Evolutionary conservation across 2,329 filamentous ascomycete genomes (phyloP), one percentile per base, ranked within the genome.

Genomic region (Metarhizium anisopliae): DNA sequence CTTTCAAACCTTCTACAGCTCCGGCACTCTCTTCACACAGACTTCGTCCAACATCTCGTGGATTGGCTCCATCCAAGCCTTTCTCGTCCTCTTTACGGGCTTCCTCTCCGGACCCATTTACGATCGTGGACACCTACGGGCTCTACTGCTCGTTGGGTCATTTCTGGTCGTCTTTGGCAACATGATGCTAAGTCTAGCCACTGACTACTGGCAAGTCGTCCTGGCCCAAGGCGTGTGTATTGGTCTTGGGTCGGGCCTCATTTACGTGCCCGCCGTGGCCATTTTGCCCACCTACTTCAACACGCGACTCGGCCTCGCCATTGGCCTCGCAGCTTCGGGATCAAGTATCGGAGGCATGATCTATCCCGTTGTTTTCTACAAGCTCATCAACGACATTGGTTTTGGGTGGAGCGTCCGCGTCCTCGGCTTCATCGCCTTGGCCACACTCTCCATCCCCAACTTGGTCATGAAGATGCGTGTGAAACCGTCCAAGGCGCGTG

Each of bases 1-100:
- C 2, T 78, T 72, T 62, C 73, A 77, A 60, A 72, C 70, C 6
- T 77, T 73, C 63, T 76, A 76, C 59, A 68, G 73, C 59, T 63
- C 65, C 1, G 62, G 63, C 1, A 64, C 73, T 11, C 67, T 74
- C 10, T 57, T 55, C 7, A 47, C 57, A 14, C 61, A 62, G 25
- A 67, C 69, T 1, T 62, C 73, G 1, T 74, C 72, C 1, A 63
- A 66, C 42, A 76, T 78, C 47, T 74, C 74, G 5, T 76, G 74
- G 74, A 74, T 77, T 55, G 74, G 70, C 35, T 72, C 73, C 14
- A 60, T 76, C 8, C 74, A 77, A 56, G 65, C 66, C 6, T 72
- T 71, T 43, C 66, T 76, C 30, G 62, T 77, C 47, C 67, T 75
- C 61, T 64, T 74, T 40, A 64, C 70, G 16, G 73, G 73, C 32